Evolutionary conservation across 2,329 filamentous ascomycete species (phyloP).

Genomic region (Fusarium avenaceum): DNA sequence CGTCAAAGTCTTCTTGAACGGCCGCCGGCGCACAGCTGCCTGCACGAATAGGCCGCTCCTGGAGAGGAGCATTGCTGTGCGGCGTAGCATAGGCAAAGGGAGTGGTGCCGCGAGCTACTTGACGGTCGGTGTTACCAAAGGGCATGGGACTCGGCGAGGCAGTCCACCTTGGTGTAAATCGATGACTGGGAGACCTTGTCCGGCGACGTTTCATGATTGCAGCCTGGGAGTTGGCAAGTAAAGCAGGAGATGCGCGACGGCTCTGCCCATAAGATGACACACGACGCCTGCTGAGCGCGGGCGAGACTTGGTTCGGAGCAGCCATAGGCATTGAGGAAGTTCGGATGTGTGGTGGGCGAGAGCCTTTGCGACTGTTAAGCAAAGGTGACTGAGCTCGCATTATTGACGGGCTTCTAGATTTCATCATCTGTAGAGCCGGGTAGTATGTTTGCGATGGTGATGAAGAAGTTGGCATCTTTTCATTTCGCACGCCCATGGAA

Average conservation of each 20-base stretch:
- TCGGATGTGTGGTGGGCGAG: conserved; percentile 64
- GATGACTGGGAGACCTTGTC: conserved; percentile 69
- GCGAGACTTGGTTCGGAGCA: conserved; percentile 56
- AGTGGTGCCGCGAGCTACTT: conserved; percentile 59
- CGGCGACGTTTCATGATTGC: conserved; percentile 64
- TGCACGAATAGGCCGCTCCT: conserved; percentile 55
- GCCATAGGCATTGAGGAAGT: conserved; percentile 66
- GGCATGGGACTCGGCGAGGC: conserved; percentile 61
- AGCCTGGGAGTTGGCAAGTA: conserved; percentile 46
- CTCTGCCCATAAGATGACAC: conserved; percentile 60
- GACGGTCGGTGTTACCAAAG: conserved; percentile 52
- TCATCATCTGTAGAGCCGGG: conserved; percentile 43
- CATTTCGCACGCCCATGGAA: conserved; percentile 59
- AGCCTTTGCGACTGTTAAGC: conserved; percentile 56
- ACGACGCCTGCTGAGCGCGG: conserved; percentile 59
- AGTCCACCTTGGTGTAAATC: conserved; percentile 70
- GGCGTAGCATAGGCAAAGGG: conserved; percentile 83
- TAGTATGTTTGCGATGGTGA: conserved; percentile 57
- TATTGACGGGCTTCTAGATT: conserved; percentile 51
- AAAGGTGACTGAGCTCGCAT: conserved; percentile 59
- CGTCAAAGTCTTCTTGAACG: conserved; percentile 52
- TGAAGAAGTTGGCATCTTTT: conserved; percentile 57
- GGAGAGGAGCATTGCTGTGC: conserved; percentile 71
- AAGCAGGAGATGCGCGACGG: conserved; percentile 52
- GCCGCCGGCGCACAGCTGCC: conserved; percentile 50